A percentile compares a stretch with the other conserved stretches of the same genome.
These are phyloP conservation scores for Penicillium rolfsii DNA, from an alignment of 2,329 filamentous ascomycete genomes.

Conservation along the genomic window DNA sequence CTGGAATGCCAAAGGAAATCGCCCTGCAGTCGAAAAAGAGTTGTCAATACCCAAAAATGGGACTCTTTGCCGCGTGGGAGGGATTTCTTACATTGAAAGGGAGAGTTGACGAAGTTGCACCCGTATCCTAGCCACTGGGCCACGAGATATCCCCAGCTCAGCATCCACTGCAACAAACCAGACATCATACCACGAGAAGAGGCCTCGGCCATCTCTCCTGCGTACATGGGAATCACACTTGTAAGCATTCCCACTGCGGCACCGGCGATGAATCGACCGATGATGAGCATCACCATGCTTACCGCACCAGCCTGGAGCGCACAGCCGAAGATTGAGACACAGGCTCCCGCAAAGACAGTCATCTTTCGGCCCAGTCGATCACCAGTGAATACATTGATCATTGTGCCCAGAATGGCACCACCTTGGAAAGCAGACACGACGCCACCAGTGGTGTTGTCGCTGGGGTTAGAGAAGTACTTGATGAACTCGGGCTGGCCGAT, in stretches of 20 bases:
- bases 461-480: conserved; percentile 30
- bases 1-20: conserved; percentile 50
- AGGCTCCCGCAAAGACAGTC: conserved; percentile 18
- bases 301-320: conserved; percentile 33
- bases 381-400: conserved; percentile 23
- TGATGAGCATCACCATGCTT: conserved; percentile 34
- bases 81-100: conserved; percentile 19
- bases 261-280: conserved; percentile 36
- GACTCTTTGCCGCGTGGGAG: neutral
- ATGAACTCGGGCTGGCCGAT: conserved; percentile 36
- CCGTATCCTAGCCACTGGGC: conserved; percentile 47
- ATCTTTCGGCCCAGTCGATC: conserved; percentile 19
- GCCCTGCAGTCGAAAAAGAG: conserved; percentile 19
- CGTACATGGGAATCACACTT: conserved; percentile 36
- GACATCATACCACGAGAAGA: conserved; percentile 37
- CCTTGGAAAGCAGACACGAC: conserved; percentile 45
- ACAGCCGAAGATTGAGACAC: conserved; percentile 22
- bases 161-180: conserved; percentile 40
- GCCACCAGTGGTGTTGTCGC: conserved; percentile 32
- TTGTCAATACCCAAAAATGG: neutral
- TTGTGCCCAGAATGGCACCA: conserved; percentile 33
- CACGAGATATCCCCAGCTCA: conserved; percentile 44
- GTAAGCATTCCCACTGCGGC: conserved; percentile 34
- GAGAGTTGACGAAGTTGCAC: conserved; percentile 30
- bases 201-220: conserved; percentile 39